Percentiles rank a stretch among this genome's conserved stretches.
These are phyloP conservation scores for Opeltia flavorubescens DNA, from an alignment of 495 filamentous ascomycete species.

Conservation along the genomic window DNA sequence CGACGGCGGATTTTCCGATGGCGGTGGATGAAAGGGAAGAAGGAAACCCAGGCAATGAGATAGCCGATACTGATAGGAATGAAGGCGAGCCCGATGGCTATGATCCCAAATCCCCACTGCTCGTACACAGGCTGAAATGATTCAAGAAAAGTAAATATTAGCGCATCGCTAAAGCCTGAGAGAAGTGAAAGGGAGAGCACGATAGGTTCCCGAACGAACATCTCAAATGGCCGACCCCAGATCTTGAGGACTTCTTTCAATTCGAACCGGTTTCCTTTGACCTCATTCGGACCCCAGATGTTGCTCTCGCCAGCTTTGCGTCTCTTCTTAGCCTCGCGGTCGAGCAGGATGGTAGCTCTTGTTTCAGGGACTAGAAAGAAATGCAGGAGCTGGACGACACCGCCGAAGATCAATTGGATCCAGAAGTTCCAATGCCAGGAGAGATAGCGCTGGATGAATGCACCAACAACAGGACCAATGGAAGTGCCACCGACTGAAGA, in stretches of 20 bases:
- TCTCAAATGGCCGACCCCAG: slow-evolving; percentile 61
- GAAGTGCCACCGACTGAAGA: slow-evolving; percentile 64
- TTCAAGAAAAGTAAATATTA: slow-evolving; percentile 70
- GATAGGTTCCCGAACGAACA: slow-evolving; percentile 71
- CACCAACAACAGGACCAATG: slow-evolving; percentile 67
- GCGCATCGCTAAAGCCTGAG: slow-evolving; percentile 63
- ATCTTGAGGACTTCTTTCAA: slow-evolving; percentile 40
- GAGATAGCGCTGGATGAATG: slow-evolving; percentile 54
- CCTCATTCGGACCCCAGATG: slow-evolving; percentile 49
- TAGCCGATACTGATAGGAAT: slow-evolving; percentile 52
- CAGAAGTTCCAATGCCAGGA: slow-evolving; percentile 67
- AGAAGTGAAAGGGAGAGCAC: slow-evolving; percentile 58
- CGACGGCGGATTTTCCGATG: slow-evolving; percentile 31
- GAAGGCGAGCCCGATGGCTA: slow-evolving; percentile 47
- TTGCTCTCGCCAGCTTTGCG: slow-evolving; percentile 42
- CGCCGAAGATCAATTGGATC: slow-evolving; percentile 68
- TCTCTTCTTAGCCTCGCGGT: slow-evolving; percentile 50
- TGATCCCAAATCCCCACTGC: slow-evolving; percentile 45
- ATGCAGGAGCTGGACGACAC: slow-evolving; percentile 48
- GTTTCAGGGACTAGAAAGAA: slow-evolving; percentile 57
- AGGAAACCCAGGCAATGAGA: slow-evolving; percentile 45
- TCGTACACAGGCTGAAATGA: slow-evolving; percentile 49
- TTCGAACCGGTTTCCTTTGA: slow-evolving; percentile 36
- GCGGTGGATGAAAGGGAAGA: slow-evolving; percentile 46
- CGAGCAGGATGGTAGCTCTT: slow-evolving; percentile 50